Conservation (phyloP, 169 alveolate species). For the Eimeria acervulina region DNA sequence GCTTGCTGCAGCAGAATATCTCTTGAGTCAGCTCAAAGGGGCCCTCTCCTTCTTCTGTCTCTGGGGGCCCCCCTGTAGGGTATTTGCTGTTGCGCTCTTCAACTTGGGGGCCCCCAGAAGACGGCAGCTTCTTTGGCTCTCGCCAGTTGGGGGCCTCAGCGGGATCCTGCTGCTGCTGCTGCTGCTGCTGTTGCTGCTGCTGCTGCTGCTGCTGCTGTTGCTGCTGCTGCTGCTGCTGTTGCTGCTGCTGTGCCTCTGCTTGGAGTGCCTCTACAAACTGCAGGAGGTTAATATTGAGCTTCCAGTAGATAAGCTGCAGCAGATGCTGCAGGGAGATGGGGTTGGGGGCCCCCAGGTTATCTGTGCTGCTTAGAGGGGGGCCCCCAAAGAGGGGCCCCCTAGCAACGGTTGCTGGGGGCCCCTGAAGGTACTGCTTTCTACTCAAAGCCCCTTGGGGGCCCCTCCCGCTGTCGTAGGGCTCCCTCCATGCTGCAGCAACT, state of each 20-base stretch:
- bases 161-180: slow-evolving; percentile 13
- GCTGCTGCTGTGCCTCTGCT: slow-evolving; percentile 9
- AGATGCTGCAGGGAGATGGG: not conserved
- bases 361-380: not conserved
- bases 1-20: slow-evolving; percentile 23
- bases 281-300: not conserved
- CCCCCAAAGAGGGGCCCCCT: not conserved
- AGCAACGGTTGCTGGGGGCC: not conserved
- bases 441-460: not conserved
- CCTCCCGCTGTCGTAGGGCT: not conserved
- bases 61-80: not conserved
- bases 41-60: not conserved
- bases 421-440: not conserved
- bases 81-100: not conserved
- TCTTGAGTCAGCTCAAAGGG: not conserved
- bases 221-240: not conserved
- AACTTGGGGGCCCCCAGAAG: not conserved
- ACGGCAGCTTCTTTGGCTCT: not conserved
- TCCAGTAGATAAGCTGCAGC: slow-evolving; percentile 1
- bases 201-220: not conserved
- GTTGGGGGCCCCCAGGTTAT: not conserved
- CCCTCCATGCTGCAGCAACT: not conserved
- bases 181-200: not conserved
- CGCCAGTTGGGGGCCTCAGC: not conserved
- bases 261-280: slow-evolving; percentile 2